Evolutionary conservation across 768 basidiomycete species (phyloP), one percentile per base, ranked within the genome.

Genomic region (Daedaleopsis nitida): DNA sequence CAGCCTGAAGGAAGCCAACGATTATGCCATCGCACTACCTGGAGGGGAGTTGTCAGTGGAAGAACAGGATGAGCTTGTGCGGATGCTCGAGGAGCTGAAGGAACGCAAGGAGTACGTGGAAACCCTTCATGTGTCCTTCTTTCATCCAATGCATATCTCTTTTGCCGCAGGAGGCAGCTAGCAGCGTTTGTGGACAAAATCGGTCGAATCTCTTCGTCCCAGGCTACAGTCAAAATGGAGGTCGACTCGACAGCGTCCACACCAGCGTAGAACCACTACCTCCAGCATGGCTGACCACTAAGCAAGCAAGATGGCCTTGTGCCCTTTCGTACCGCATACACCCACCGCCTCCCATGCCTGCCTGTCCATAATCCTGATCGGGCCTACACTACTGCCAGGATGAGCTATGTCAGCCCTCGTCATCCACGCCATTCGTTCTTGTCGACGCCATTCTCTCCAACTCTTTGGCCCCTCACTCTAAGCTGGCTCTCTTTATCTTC

Each of bases 171-270:
- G 44, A 78, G 79, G 39, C 84, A 86, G 65, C 75, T 90, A 1
- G 74, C 70, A 0, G 75, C 79, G 14, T 89, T 91, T 64, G 72
- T 84, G 5, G 71, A 77, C 14, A 76, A 74, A 56, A 76, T 77
- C 19, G 67, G 81, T 21, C 69, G 68, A 14, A 74, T 80, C 34
- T 72, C 75, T 9, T 65, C 71, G 8, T 51, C 63, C 24, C 19
- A 47, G 37, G 52, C 50, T 5, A 60, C 58, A 19, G 48, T 67
- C 5, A 80, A 77, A 62, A 88, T 89, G 82, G 89, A 90, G 65
- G 73, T 91, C 42, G 89, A 91, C 68, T 91, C 89, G 14, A 86
- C 84, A 59, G 89, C 89, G 27, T 90, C 89, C 4, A 91, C 89
- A 4, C 89, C 89, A 2, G 65, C 72, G 6, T 72, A 52, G 67